Base-by-base conservation (phyloP, 441 rosid species). In the Erodium texanum region DNA sequence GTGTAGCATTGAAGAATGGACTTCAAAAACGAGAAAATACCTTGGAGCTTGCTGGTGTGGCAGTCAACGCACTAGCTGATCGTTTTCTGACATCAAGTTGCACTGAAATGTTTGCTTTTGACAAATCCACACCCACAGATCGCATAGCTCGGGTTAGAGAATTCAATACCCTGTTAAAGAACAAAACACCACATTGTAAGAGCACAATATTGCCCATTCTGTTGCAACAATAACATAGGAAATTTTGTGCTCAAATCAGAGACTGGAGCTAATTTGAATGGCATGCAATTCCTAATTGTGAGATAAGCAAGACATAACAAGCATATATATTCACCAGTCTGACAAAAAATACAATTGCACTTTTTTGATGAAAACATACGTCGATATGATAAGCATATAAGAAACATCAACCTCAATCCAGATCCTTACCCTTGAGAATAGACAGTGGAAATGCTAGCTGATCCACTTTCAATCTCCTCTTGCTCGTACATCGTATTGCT, bases 391-490 rank as follows among this genome's bases (percentile, higher is more conserved):
- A n/a, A n/a, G 7, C 58, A 66, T 34, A 10, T 11, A 73, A 62
- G 45, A 66, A 24, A 41, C 65, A 41, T 23, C 58, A 14, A 68
- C 41, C 15, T 15, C 48, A 43, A 15, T 38, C 45, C 43, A 59
- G 71, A 63, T 64, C 58, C 79, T 72, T 75, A 86, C 91, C 87
- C 85, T 80, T 86, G 82, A 70, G 89, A 83, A 71, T 75, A 83
- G 50, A 70, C 78, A 75, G 74, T 80, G 69, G 90, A 84, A 54
- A 77, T 62, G 66, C 69, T 71, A 24, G 52, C 68, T 29, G 85
- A 74, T 71, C 74, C 84, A 59, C 69, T 71, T 66, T 73, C 75
- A 11, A 68, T 71, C 0, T 80, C 73, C 24, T 68, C 75, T 64
- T 68, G 78, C 62, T 80, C 85, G 77, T 76, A 73, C 62, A 63